Conservation (phyloP, 2,329 filamentous ascomycete genomes). For the Penicillium expansum region DNA sequence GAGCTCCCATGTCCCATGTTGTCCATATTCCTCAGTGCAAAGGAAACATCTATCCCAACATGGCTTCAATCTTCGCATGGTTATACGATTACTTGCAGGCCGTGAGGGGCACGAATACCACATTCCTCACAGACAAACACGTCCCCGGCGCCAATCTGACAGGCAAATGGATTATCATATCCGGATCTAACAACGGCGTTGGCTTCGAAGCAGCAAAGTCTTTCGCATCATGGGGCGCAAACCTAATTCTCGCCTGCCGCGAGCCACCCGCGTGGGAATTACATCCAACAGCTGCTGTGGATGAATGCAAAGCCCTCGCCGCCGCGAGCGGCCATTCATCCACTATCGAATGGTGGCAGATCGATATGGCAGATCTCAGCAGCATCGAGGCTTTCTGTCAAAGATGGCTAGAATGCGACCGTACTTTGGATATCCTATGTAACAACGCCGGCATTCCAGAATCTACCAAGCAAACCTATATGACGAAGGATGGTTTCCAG, state of each 20-base stretch:
- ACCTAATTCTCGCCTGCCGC: slow-evolving; percentile 19
- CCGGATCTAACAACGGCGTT: slow-evolving; percentile 17
- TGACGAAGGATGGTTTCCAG: slow-evolving; percentile 17
- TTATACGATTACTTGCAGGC: neutral
- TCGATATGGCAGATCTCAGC: slow-evolving; percentile 16
- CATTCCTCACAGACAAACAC: neutral
- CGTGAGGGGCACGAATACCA: neutral
- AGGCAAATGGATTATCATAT: slow-evolving; percentile 17
- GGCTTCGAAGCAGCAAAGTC: slow-evolving; percentile 16
- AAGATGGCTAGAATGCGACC: slow-evolving; percentile 12
- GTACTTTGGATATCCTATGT: slow-evolving; percentile 14
- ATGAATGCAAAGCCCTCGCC: slow-evolving; percentile 10
- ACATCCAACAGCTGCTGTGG: slow-evolving; percentile 10
- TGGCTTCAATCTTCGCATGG: neutral
- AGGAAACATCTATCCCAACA: neutral
- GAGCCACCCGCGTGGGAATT: slow-evolving; percentile 15
- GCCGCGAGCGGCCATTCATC: slow-evolving; percentile 7
- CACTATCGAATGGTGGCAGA: slow-evolving; percentile 14
- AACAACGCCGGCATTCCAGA: slow-evolving; percentile 15
- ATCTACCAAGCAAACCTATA: neutral
- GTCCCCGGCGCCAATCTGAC: slow-evolving; percentile 7
- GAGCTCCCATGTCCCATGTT: neutral
- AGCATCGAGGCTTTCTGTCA: slow-evolving; percentile 14
- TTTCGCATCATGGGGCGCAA: slow-evolving; percentile 17
- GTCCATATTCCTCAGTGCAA: neutral